Conservation (phyloP, 805 yeast species). For the Cyberlindnera galapagoensis region DNA sequence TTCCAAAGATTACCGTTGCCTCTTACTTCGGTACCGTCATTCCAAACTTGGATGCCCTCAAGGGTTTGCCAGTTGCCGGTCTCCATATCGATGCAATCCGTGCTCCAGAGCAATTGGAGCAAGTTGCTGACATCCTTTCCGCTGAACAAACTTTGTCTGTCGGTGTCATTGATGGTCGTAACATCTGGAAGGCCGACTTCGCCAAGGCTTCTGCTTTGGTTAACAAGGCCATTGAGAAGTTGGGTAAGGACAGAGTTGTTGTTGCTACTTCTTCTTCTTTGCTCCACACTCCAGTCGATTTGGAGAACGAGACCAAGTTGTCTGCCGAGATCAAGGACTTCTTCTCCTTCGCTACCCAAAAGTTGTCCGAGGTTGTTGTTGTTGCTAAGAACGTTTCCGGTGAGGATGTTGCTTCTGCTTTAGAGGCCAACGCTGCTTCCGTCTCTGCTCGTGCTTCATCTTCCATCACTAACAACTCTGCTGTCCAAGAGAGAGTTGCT, state of each 20-base stretch:
- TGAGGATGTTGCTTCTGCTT: conserved; percentile 66
- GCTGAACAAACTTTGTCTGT: conserved; percentile 80
- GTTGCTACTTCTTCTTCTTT: conserved; percentile 95
- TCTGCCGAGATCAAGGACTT: conserved; percentile 90
- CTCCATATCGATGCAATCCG: conserved; percentile 96
- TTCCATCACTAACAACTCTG: conserved; percentile 82
- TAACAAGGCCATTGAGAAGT: conserved; percentile 72
- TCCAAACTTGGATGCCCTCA: conserved; percentile 89
- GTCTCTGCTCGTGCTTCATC: conserved; percentile 83
- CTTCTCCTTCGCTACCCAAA: conserved; percentile 98
- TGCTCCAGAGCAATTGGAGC: conserved; percentile 92
- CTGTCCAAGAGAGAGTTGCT: conserved; percentile 82
- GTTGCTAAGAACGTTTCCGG: conserved; percentile 85
- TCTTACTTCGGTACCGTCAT: conserved; percentile 98
- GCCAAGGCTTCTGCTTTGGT: conserved; percentile 79
- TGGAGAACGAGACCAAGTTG: conserved; percentile 85
- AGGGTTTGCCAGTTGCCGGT: conserved; percentile 88
- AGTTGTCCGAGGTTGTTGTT: conserved; percentile 83
- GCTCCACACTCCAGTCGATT: conserved; percentile 97
- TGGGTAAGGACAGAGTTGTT: conserved; percentile 81
- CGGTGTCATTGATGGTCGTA: conserved; percentile 98
- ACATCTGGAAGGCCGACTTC: conserved; percentile 98
- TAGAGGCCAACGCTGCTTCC: conserved; percentile 83
- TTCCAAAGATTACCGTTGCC: conserved; percentile 79
- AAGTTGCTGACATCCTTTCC: conserved; percentile 59